phyloP scores from a whole-genome alignment of 305 asterid species.

The Euphrasia arctica region DNA sequence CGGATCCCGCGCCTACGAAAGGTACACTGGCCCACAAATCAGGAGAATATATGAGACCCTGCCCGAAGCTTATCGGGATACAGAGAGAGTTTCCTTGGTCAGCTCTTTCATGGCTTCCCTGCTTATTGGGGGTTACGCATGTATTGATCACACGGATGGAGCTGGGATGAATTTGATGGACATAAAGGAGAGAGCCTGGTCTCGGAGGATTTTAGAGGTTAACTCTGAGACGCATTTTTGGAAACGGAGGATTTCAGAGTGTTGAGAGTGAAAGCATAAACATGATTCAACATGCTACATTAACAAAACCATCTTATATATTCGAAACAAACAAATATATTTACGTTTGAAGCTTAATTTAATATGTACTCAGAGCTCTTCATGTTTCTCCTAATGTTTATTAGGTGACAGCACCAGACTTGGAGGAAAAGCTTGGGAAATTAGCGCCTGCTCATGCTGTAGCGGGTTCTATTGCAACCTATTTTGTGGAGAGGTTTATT shows the following conservation, averaged over 20 bases:
- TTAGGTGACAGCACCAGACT: slow-evolving; percentile 77
- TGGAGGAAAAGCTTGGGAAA: slow-evolving; percentile 72
- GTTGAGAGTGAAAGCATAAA: too few species aligned
- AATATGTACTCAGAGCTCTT: slow-evolving; percentile 10
- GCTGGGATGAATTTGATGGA: slow-evolving; percentile 94
- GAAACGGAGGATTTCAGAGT: too few species aligned
- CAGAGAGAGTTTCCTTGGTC: slow-evolving; percentile 73
- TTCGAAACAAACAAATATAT: too few species aligned
- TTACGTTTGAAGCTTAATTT: too few species aligned
- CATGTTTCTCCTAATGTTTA: not conserved
- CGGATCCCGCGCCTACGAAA: slow-evolving; percentile 72
- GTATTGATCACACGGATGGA: slow-evolving; percentile 83
- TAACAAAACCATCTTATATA: too few species aligned
- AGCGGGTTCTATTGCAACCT: slow-evolving; percentile 60
- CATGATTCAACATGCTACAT: too few species aligned
- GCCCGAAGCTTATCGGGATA: slow-evolving; percentile 48
- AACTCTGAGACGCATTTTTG: not conserved
- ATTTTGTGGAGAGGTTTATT: slow-evolving; percentile 59
- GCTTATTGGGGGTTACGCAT: slow-evolving; percentile 57
- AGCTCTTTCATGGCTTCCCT: slow-evolving; percentile 84
- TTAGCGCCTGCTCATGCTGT: slow-evolving; percentile 76
- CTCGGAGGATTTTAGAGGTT: slow-evolving; percentile 54
- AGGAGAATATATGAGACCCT: slow-evolving; percentile 55
- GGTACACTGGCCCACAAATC: slow-evolving; percentile 77
- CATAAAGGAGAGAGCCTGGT: slow-evolving; percentile 63